These are phyloP conservation scores for Scleroderma citrinum DNA, from an alignment of 768 basidiomycete species.

Conservation along the genomic window DNA sequence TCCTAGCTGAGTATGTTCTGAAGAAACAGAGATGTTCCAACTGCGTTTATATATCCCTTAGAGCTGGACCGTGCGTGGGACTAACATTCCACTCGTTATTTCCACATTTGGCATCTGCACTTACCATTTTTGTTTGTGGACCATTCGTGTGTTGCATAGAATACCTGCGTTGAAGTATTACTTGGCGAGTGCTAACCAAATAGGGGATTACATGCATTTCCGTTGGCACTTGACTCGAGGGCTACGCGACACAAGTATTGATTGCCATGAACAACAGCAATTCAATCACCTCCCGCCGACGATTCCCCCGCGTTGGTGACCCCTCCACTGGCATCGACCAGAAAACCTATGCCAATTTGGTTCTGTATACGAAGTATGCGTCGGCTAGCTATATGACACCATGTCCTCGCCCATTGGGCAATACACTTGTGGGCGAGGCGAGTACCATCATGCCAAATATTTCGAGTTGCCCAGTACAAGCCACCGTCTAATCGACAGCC, in stretches of 20 bases:
- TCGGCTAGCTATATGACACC: constrained; percentile 43
- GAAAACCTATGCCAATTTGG: constrained; percentile 36
- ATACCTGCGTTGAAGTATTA: too few species aligned
- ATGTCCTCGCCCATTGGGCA: constrained; percentile 46
- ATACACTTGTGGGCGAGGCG: constrained; percentile 36
- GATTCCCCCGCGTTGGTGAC: constrained; percentile 20
- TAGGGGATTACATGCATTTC: too few species aligned
- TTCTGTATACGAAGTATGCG: constrained; percentile 43
- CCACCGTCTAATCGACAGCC: background rate
- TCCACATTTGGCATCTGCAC: too few species aligned
- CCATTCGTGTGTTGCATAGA: too few species aligned
- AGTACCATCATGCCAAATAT: too few species aligned
- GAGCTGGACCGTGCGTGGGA: constrained; percentile 35
- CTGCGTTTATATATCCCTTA: constrained; percentile 28
- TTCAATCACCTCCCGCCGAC: constrained; percentile 16
- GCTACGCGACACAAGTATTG: too few species aligned
- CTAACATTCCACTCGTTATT: too few species aligned
- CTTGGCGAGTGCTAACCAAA: too few species aligned
- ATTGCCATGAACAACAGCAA: background rate
- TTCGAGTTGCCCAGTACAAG: too few species aligned
- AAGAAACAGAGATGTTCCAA: constrained; percentile 28
- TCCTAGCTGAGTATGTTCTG: constrained; percentile 79
- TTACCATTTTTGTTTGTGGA: too few species aligned
- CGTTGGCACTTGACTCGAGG: too few species aligned
- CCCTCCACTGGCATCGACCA: constrained; percentile 27